These are phyloP conservation scores for Capronia coronata DNA, from an alignment of 2,329 filamentous ascomycete genomes.

Conservation along the genomic window DNA sequence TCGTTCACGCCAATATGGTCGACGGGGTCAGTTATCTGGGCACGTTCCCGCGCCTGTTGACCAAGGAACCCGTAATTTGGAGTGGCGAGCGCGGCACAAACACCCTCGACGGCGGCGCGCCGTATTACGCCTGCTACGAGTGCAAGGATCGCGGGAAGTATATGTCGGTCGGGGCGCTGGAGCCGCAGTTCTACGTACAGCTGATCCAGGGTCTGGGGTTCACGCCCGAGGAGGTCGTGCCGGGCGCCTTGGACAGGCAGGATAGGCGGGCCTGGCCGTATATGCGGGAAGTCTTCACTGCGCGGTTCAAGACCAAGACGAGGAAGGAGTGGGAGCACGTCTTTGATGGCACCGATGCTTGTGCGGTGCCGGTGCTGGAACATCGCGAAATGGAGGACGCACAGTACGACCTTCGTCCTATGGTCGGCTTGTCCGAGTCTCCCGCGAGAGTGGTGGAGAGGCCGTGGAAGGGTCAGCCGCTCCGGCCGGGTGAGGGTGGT, in stretches of 20 bases:
- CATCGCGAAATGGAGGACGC: conserved; percentile 63
- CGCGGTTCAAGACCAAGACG: conserved; percentile 62
- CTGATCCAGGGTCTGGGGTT: conserved; percentile 64
- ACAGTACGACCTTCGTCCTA: conserved; percentile 44
- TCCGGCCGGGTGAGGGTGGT: conserved; percentile 65
- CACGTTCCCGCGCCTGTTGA: conserved; percentile 65
- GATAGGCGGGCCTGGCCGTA: conserved; percentile 62
- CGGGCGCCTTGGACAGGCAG: conserved; percentile 45
- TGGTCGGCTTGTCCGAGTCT: conserved; percentile 55
- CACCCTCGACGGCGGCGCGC: conserved; percentile 73
- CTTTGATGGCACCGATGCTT: conserved; percentile 88
- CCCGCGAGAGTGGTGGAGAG: conserved; percentile 59
- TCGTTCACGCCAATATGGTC: conserved; percentile 96
- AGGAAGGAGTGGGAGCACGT: conserved; percentile 74
- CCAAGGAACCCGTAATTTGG: conserved; percentile 60
- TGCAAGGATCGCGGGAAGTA: conserved; percentile 66
- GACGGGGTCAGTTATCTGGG: conserved; percentile 76
- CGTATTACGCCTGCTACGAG: conserved; percentile 85
- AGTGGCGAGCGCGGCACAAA: conserved; percentile 63
- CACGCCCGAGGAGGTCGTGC: conserved; percentile 39
- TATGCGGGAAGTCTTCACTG: conserved; percentile 55
- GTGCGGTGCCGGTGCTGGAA: conserved; percentile 78
- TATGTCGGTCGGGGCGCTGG: conserved; percentile 84
- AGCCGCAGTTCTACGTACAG: conserved; percentile 72
- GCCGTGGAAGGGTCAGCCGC: conserved; percentile 57